Base-by-base conservation (phyloP, 176 grass and related monocot species). In the Eragrostis nindensis region DNA sequence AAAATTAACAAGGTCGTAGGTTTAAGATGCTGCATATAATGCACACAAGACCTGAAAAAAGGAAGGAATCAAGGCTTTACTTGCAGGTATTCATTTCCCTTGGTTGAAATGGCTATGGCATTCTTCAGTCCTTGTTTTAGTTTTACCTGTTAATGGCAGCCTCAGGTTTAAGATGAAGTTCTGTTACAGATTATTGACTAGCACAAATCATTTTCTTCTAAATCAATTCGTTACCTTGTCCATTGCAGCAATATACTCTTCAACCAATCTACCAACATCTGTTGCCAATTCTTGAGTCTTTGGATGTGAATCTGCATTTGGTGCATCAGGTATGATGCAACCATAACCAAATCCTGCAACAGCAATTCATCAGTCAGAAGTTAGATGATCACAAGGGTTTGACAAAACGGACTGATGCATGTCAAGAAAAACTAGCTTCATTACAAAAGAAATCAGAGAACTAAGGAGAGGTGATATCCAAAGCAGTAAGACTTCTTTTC, bases 81-180 rank as follows among this genome's bases (percentile, higher is more conserved):
- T 86, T 93, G 91, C 21, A 97, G 68, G 82, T 97, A 97, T 66
- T 63, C 83, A 85, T 93, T 97, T 81, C 91, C 94, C 72, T 93
- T 81, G 32, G 74, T 91, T 43, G 86, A 97, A 82, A 97, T 93
- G 64, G 76, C 78, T 81, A 93, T 91, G 52, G 84, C 91, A 80
- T 29, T 76, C 82, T 91, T 97, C 62, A 93, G 41, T 45, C 91
- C 94, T 83, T 91, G 91, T 87, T 93, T 97, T 82, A 97, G 77
- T 82, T 91, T 97, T 66, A 97, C 91, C 91, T 97, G 67, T 76
- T 62, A 71, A 82, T 87, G 72, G 67, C 32, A 89, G 22, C 7
- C 64, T 44, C 48, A 42, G 45, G 74, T 42, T 2, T 70, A 36
- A 60, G 39, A 59, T 54, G 48, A 2, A 8, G 16, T 78, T 68